These are phyloP conservation scores for Dalbergia cultrata DNA, from an alignment of 306 rosid genomes.

Conservation along the genomic window DNA sequence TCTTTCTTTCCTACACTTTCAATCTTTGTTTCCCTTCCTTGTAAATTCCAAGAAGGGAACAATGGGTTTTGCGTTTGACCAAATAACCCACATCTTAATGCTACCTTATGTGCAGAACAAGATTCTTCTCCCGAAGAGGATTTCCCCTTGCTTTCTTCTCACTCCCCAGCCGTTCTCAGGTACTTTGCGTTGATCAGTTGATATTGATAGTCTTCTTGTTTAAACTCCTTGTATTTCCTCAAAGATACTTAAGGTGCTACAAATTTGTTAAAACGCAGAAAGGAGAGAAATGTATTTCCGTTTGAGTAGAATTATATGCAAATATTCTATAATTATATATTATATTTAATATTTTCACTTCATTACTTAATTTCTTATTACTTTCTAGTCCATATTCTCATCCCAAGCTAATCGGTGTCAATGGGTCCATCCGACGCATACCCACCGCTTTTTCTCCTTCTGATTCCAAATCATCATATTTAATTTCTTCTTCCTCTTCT, in stretches of 20 bases:
- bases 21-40: not conserved
- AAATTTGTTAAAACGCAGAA: not conserved
- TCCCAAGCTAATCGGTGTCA: too few species aligned
- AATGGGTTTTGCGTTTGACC: not conserved
- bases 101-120: slow-evolving; percentile 48
- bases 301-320: not conserved
- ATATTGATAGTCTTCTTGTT: not conserved
- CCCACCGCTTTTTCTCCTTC: too few species aligned
- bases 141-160: slow-evolving; percentile 49
- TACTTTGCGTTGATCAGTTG: slow-evolving; percentile 6
- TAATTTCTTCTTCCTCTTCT: too few species aligned
- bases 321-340: not conserved
- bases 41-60: not conserved
- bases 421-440: too few species aligned
- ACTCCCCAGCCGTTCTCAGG: slow-evolving; percentile 51
- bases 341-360: not conserved
- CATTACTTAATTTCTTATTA: not conserved
- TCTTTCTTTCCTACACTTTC: not conserved
- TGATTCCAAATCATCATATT: too few species aligned
- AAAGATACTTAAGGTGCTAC: not conserved
- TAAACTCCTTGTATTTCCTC: not conserved
- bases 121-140: slow-evolving; percentile 51
- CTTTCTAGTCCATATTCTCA: too few species aligned
- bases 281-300: not conserved
- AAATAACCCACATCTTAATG: not conserved